A percentile compares a stretch with the other conserved stretches of the same genome.
These are phyloP conservation scores for Nemania sp. DNA, from an alignment of 2,329 filamentous ascomycete genomes.

Conservation along the genomic window DNA sequence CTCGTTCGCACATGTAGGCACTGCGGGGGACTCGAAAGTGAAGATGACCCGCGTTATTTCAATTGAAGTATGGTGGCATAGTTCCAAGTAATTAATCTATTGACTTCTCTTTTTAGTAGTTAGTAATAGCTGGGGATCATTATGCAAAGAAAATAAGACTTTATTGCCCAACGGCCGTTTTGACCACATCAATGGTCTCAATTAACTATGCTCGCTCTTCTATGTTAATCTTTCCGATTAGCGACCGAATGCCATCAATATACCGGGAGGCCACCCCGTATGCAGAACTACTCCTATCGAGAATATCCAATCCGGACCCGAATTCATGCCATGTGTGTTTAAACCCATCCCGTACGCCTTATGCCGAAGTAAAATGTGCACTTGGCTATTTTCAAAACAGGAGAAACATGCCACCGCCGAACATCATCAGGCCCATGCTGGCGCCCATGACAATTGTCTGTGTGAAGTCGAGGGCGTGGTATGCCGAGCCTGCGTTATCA, in stretches of 20 bases:
- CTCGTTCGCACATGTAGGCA: no score
- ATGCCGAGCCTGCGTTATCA: constrained; percentile 24
- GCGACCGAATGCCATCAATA: background rate
- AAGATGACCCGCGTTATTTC: no score
- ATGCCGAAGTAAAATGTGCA: constrained; percentile 6
- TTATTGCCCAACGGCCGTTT: no score
- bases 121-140: no score
- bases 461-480: constrained; percentile 30
- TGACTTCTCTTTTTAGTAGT: no score
- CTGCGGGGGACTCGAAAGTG: no score
- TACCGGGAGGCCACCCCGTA: background rate
- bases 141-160: no score
- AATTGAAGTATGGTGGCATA: no score
- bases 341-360: constrained; percentile 9
- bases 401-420: constrained; percentile 42
- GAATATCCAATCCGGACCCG: background rate
- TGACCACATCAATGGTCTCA: background rate
- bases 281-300: background rate
- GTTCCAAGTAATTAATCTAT: no score
- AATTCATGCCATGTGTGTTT: background rate
- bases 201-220: background rate
- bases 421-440: constrained; percentile 38
- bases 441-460: constrained; percentile 35
- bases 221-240: background rate
- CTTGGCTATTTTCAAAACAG: constrained; percentile 21